Base-by-base conservation (phyloP, 495 filamentous ascomycete species). In the Aspergillus sparsus region DNA sequence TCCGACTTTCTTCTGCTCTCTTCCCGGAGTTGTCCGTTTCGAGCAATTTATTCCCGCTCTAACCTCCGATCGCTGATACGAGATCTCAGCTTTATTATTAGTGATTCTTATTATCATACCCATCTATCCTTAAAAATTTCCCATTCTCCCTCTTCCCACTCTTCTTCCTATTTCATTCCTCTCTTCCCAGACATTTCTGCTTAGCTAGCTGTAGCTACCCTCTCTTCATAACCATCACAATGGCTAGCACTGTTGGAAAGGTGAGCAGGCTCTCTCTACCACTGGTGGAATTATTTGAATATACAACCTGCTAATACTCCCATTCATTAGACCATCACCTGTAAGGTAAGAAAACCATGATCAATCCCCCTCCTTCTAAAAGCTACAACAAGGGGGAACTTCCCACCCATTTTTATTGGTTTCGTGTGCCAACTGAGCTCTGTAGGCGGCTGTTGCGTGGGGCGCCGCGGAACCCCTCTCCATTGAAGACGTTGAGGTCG, bases 361-460 rank as follows among this genome's bases (percentile, higher is more conserved):
- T 27, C 21, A 27, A 41, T 15, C 33, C 16, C 37, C 33, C 51
- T 34, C 33, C 37, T 13, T 13, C 39, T 13, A 47, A 44, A 41
- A 41, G 8, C 13, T 32, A 32, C 15, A 60, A 44, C 21, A 46
- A 61, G 31, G 49, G 50, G 15, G 16, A 47, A 7, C 10, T 15
- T 7, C 44, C 16, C 6, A 5, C 44, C 6, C n/a, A 10, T 2
- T 5, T 18, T 47, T 47, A 53, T 58, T 35, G 42, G 65, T 62
- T 60, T 67, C 62, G 54, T 58, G 60, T 61, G 42, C 57, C 62
- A 53, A 53, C 55, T 53, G 16, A 61, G 39, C 35, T 53, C 34
- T n/a, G 54, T 54, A 97, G 89, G 92, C 95, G 55, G 94, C 94
- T 56, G 86, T 98, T 57, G 95, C 94, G 69, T 98, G 94, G 94